These are phyloP conservation scores for Tirmania nivea DNA, from an alignment of 495 filamentous ascomycete species.

Conservation along the genomic window DNA sequence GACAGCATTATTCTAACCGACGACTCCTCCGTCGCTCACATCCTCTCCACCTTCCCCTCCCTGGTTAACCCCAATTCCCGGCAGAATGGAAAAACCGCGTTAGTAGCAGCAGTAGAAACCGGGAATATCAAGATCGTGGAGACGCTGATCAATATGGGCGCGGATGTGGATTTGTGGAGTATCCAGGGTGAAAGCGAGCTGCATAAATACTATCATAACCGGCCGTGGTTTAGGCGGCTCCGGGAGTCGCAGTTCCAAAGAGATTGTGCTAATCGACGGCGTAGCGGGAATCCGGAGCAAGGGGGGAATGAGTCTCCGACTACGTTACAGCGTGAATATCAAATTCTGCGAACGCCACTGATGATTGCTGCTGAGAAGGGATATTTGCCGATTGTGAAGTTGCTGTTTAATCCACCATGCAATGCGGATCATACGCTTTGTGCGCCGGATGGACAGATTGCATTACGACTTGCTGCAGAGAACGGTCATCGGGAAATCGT, in stretches of 20 bases:
- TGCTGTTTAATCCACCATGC: constrained; percentile 11
- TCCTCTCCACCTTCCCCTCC: background rate
- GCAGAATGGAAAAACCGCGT: background rate
- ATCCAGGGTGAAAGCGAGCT: background rate
- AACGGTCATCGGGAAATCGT: constrained; percentile 13
- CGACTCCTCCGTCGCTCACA: background rate
- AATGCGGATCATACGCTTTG: constrained; percentile 12
- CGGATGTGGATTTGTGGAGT: constrained; percentile 7
- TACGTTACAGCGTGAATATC: background rate
- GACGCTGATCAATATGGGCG: constrained; percentile 4
- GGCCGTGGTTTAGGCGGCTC: background rate
- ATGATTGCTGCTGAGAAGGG: constrained; percentile 6
- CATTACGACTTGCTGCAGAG: constrained; percentile 12
- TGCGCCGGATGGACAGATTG: constrained; percentile 17
- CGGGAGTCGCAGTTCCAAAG: background rate
- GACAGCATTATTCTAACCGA: background rate
- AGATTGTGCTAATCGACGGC: background rate
- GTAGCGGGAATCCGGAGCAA: background rate
- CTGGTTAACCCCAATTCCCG: background rate
- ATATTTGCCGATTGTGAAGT: constrained; percentile 1
- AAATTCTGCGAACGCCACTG: constrained; percentile 5
- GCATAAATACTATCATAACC: too few relatives aligned
- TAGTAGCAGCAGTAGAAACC: background rate
- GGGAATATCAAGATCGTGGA: constrained; percentile 2
- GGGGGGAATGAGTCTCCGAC: background rate